phyloP scores from a whole-genome alignment of 768 basidiomycete species.

The button mushroom (Agaricus bisporus) region DNA sequence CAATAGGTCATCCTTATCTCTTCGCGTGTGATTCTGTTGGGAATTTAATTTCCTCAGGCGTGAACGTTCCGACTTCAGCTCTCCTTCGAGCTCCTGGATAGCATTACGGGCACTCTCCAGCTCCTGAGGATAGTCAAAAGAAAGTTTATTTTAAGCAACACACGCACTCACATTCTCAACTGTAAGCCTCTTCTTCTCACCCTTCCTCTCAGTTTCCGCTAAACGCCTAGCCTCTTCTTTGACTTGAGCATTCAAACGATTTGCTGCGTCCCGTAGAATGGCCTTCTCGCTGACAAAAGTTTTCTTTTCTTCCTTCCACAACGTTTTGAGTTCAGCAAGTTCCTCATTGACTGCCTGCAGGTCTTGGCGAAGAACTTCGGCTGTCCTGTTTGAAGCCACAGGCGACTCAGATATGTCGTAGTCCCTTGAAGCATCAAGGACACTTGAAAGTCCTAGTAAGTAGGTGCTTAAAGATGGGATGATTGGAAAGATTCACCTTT shows the following conservation, averaged over 20 bases:
- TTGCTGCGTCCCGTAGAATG: slow-evolving; percentile 64
- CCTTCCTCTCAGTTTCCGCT: slow-evolving; percentile 44
- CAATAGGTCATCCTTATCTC: slow-evolving; percentile 60
- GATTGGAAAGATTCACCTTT: slow-evolving; percentile 42
- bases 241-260: slow-evolving; percentile 57
- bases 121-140: slow-evolving; percentile 41
- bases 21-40: slow-evolving; percentile 56
- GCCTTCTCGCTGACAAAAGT: slow-evolving; percentile 65
- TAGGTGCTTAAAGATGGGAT: background rate
- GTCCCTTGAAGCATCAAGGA: slow-evolving; percentile 43
- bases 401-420: slow-evolving; percentile 52
- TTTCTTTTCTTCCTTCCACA: slow-evolving; percentile 66
- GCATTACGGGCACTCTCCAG: slow-evolving; percentile 59
- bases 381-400: slow-evolving; percentile 62
- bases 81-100: slow-evolving; percentile 64
- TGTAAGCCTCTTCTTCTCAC: slow-evolving; percentile 41
- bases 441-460: slow-evolving; percentile 30
- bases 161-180: slow-evolving; percentile 47
- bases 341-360: slow-evolving; percentile 58
- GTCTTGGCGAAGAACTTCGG: slow-evolving; percentile 55
- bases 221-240: slow-evolving; percentile 53
- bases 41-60: slow-evolving; percentile 55
- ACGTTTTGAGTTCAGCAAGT: slow-evolving; percentile 54
- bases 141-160: background rate
- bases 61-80: slow-evolving; percentile 65